Evolutionary conservation across 2,329 filamentous ascomycete genomes (phyloP).

Genomic region (Ciborinia camelliae): DNA sequence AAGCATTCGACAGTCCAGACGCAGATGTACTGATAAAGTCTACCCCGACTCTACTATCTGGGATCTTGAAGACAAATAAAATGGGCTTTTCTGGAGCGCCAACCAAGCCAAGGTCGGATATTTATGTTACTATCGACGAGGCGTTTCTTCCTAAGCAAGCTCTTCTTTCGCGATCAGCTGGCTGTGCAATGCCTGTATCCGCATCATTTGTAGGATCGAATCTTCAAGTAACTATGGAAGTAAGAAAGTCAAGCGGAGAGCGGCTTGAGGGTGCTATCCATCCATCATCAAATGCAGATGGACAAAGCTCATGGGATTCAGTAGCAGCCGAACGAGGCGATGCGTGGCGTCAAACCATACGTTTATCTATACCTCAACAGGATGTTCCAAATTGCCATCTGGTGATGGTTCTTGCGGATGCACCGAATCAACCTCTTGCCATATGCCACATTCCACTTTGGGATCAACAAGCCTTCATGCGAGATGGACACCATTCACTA

Average conservation of each 20-base stretch:
- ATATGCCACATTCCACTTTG: conserved; percentile 91
- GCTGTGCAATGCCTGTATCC: conserved; percentile 71
- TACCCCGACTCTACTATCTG: conserved; percentile 82
- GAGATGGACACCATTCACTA: conserved; percentile 77
- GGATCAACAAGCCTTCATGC: conserved; percentile 85
- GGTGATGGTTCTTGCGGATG: conserved; percentile 84
- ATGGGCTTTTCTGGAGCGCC: conserved; percentile 94
- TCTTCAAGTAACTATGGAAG: conserved; percentile 84
- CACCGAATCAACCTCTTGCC: conserved; percentile 84
- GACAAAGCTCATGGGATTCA: conserved; percentile 83
- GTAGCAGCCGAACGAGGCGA: conserved; percentile 75
- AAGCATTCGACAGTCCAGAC: conserved; percentile 73
- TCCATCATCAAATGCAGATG: conserved; percentile 74
- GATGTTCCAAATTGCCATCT: conserved; percentile 82
- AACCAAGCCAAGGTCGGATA: conserved; percentile 84
- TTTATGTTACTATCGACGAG: conserved; percentile 83
- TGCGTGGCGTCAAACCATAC: conserved; percentile 83
- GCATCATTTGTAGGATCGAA: conserved; percentile 64
- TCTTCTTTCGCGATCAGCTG: conserved; percentile 60
- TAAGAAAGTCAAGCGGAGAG: conserved; percentile 73
- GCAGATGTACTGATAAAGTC: conserved; percentile 77
- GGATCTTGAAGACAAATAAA: conserved; percentile 75
- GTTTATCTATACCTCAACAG: conserved; percentile 71
- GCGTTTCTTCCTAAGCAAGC: conserved; percentile 76
- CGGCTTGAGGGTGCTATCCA: conserved; percentile 86